phyloP scores from a whole-genome alignment of 2,329 filamentous ascomycete species.

The Fusarium verticillioides region DNA sequence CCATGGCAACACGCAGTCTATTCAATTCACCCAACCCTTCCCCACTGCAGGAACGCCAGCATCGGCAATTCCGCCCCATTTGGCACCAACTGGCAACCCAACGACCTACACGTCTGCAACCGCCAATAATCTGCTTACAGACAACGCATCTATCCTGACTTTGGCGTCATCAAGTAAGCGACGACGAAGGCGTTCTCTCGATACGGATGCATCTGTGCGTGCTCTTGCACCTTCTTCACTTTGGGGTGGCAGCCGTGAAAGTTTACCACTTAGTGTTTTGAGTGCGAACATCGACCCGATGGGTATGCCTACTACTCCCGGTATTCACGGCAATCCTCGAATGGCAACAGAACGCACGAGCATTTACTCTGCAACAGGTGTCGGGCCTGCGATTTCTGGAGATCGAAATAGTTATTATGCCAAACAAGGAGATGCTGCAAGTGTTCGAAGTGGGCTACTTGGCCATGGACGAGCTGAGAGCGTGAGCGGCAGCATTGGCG shows the following conservation, averaged over 20 bases:
- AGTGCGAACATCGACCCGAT: constrained; percentile 73
- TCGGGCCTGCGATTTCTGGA: constrained; percentile 72
- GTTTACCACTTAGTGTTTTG: constrained; percentile 80
- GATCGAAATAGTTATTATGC: constrained; percentile 87
- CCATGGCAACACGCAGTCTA: constrained; percentile 59
- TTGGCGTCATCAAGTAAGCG: constrained; percentile 85
- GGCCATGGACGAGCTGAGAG: constrained; percentile 86
- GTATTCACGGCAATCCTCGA: constrained; percentile 61
- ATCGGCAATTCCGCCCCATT: constrained; percentile 78
- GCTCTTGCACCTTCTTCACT: constrained; percentile 85
- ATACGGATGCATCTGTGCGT: constrained; percentile 86
- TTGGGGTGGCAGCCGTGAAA: constrained; percentile 84
- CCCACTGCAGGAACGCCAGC: constrained; percentile 71
- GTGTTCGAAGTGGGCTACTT: constrained; percentile 79
- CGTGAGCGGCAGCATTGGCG: constrained; percentile 78
- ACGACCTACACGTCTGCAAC: constrained; percentile 82
- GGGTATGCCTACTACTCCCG: constrained; percentile 58
- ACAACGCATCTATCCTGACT: constrained; percentile 88
- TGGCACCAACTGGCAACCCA: constrained; percentile 68
- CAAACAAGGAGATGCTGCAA: constrained; percentile 76
- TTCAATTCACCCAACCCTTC: constrained; percentile 75
- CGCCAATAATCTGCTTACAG: constrained; percentile 82
- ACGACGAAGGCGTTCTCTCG: constrained; percentile 79
- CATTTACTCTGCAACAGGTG: constrained; percentile 81
- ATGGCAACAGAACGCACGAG: constrained; percentile 74